phyloP scores from a whole-genome alignment of 805 yeast species.

The Metschnikowia arizonensis region DNA sequence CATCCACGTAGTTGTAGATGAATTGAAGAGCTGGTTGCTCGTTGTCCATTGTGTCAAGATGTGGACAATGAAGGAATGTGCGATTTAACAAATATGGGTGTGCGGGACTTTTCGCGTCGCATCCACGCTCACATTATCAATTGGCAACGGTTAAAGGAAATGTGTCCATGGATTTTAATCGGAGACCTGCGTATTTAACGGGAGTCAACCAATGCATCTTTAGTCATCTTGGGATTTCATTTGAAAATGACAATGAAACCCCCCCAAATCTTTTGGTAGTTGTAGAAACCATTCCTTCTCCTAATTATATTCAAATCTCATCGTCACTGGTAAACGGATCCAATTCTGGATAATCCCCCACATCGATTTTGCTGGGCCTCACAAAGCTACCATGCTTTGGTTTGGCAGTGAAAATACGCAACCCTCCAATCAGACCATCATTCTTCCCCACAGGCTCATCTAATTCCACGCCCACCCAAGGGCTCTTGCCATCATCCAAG shows the following conservation, averaged over 20 bases:
- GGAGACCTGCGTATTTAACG: too few species aligned
- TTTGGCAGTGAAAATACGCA: conserved; percentile 53
- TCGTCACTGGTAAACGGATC: conserved; percentile 45
- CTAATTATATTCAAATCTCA: conserved; percentile 6
- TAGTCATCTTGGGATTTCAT: too few species aligned
- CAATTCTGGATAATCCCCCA: conserved; percentile 60
- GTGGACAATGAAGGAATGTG: not conserved
- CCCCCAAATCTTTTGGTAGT: too few species aligned
- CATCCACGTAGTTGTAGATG: conserved; percentile 34
- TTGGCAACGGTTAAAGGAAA: too few species aligned
- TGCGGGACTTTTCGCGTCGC: not conserved
- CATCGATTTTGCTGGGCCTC: conserved; percentile 61
- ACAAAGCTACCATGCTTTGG: conserved; percentile 73
- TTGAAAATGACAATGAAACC: too few species aligned
- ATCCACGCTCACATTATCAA: not conserved
- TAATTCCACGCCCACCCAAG: conserved; percentile 83
- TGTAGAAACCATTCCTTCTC: too few species aligned
- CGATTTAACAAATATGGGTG: not conserved
- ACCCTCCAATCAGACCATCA: conserved; percentile 68
- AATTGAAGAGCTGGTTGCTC: conserved; percentile 19
- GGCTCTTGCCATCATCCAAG: conserved; percentile 45
- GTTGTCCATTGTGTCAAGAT: conserved; percentile 3
- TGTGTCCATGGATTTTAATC: too few species aligned
- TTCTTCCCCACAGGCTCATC: conserved; percentile 87
- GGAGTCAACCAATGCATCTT: too few species aligned